Evolutionary conservation across 495 filamentous ascomycete genomes (phyloP), one percentile per base, ranked within the genome.

Genomic region (Apodospora peruviana): DNA sequence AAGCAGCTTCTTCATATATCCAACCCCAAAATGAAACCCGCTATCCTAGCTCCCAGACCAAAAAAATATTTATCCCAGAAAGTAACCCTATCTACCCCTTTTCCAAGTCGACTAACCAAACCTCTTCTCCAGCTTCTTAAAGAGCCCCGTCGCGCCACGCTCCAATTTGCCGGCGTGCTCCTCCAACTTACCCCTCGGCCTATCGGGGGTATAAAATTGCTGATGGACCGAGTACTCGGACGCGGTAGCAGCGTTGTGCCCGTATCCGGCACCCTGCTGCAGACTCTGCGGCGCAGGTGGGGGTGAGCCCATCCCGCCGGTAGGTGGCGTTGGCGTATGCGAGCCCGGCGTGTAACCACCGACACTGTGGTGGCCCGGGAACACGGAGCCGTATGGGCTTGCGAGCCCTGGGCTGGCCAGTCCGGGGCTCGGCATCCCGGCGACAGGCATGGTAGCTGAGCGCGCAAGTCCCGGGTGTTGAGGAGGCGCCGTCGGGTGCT

Each of bases 71-170:
- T 37, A 36, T 16, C 24, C 22, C 25, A 45, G 17, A 17, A 48
- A 19, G 24, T 5, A 44, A 16, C 2, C 22, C 37, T n/a, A 22
- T 37, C 4, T 16, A 9, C 12, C 0, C 1, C 11, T 43, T 22
- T 19, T 17, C 9, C 4, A 9, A 34, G 4, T 0, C 25, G 21
- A n/a, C 52, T 41, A 72, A 8, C 73, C 85, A 64, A 91, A 80
- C 61, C 80, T 86, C 79, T 93, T 93, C 75, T 95, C 90, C 60
- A 95, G 72, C 69, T 82, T 90, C 81, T 90, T 95, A 58, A 96
- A 71, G 65, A 94, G 84, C 29, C 84, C 75, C 48, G 85, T 84
- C 12, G 95, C 81, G 2, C 85, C 83, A 64, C 81, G 85, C 70
- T 96, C 90, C 41, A 93, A 53, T 55, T 76, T 73, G 2, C 74